phyloP scores from a whole-genome alignment of 345 rosid species.

The Populus nigra region DNA sequence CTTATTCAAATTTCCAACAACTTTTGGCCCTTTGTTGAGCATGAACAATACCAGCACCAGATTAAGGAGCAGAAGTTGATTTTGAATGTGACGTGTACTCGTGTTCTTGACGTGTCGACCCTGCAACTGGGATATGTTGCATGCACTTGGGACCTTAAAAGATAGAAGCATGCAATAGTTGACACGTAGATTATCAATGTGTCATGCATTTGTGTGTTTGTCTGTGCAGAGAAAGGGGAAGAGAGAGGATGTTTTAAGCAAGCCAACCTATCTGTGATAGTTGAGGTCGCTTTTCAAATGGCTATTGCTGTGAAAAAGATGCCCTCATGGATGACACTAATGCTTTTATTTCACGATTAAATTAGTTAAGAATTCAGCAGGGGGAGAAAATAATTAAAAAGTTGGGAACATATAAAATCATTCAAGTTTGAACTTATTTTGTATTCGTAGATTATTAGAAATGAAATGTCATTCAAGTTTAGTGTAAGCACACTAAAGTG shows the following conservation, averaged over 20 bases:
- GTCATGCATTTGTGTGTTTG: background rate
- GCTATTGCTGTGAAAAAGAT: background rate
- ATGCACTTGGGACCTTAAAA: no score
- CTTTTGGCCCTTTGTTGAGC: background rate
- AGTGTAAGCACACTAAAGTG: background rate
- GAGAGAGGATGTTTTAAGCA: background rate
- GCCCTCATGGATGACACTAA: background rate
- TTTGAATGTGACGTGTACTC: background rate
- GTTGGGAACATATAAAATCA: no score
- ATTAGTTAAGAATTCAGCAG: no score
- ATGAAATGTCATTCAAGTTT: background rate
- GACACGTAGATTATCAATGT: no score
- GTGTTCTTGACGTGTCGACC: no score
- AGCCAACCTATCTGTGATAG: background rate
- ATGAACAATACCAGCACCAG: background rate
- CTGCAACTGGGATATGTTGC: no score
- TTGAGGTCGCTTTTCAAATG: background rate
- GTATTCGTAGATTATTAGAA: background rate
- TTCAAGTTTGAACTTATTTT: no score
- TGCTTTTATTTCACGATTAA: background rate
- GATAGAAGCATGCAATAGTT: background rate
- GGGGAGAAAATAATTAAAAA: no score
- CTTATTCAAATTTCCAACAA: background rate
- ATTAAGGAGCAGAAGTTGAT: background rate
- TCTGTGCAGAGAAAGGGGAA: background rate